Conservation (phyloP, 2,329 filamentous ascomycete species). For the Fusarium begoniae region DNA sequence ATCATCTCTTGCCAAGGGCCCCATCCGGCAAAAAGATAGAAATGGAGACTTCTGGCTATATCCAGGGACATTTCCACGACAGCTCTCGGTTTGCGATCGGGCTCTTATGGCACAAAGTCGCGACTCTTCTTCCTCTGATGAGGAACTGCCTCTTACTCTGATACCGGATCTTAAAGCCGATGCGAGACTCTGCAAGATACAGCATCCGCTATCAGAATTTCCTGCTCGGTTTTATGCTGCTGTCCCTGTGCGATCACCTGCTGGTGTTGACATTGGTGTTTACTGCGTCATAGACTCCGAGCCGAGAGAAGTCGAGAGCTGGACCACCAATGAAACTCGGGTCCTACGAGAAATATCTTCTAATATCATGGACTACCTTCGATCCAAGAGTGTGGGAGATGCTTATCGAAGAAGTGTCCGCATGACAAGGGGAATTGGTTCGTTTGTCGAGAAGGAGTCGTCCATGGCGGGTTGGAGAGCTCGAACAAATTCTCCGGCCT, state of each 20-base stretch:
- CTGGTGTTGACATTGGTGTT: conserved; percentile 54
- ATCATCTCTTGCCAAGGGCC: conserved; percentile 49
- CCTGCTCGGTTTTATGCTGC: conserved; percentile 51
- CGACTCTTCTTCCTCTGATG: neutral
- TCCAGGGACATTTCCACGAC: conserved; percentile 41
- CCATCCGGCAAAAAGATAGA: conserved; percentile 9
- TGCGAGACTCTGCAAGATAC: conserved; percentile 39
- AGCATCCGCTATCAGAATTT: conserved; percentile 29
- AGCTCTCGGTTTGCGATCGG: conserved; percentile 42
- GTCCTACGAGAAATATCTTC: conserved; percentile 43
- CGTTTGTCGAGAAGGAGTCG: conserved; percentile 49
- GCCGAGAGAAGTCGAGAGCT: conserved; percentile 11
- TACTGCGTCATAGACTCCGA: conserved; percentile 45
- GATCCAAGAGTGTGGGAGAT: conserved; percentile 41
- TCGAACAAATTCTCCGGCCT: conserved; percentile 6
- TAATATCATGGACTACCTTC: conserved; percentile 51
- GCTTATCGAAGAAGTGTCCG: conserved; percentile 46
- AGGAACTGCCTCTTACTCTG: conserved; percentile 45
- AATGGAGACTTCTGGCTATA: conserved; percentile 37
- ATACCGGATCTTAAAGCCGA: conserved; percentile 48
- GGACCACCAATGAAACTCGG: conserved; percentile 41
- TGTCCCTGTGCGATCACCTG: conserved; percentile 50
- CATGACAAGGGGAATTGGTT: conserved; percentile 52
- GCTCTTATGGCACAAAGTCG: conserved; percentile 28
- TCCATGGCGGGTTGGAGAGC: conserved; percentile 43